Base-by-base conservation (phyloP, 257 asterid species). In the Petunia axillaris region DNA sequence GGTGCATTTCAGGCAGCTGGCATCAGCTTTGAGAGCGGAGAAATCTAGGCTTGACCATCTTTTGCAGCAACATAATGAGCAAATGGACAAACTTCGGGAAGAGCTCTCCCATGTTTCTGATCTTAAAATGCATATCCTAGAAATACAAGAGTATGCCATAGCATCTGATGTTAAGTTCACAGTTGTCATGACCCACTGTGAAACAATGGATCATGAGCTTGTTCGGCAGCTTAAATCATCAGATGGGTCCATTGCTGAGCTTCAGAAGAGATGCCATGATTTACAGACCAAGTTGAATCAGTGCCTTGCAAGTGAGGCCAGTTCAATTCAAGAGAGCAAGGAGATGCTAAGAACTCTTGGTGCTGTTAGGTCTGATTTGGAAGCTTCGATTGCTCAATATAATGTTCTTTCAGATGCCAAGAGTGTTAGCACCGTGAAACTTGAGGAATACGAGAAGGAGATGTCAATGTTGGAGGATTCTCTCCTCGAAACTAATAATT, bases 391-490 rank as follows among this genome's bases (percentile, higher is more conserved):
- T 79, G 88, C 88, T 82, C 89, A 90, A 64, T 89, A 81, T 78
- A 85, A 87, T 85, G 84, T 91, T 84, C 92, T 91, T 82, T 87
- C 90, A 38, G 91, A 88, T 82, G 88, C 92, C 75, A 90, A 87
- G 46, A 62, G 75, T 64, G 80, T 78, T 81, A 67, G 80, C 64
- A 64, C 63, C 53, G 82, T 75, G 80, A 88, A 83, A 81, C 89
- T 86, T 70, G 92, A 89, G 76, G 89, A 89, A 81, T 82, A 76
- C 89, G 84, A 81, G 81, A 58, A 38, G 77, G 85, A 86, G 79
- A 79, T 90, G 83, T 50, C 54, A 76, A 41, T 37, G 53, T 55
- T 84, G 86, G 92, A 90, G 77, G 70, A 79, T 81, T 64, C 80
- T 58, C 78, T 81, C 80, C 86, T 88, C 10, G 66, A 74, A 84